Percentiles rank a stretch among this genome's conserved stretches.
These are phyloP conservation scores for Termitomyces sp. DNA, from an alignment of 768 basidiomycete genomes.

Conservation along the genomic window DNA sequence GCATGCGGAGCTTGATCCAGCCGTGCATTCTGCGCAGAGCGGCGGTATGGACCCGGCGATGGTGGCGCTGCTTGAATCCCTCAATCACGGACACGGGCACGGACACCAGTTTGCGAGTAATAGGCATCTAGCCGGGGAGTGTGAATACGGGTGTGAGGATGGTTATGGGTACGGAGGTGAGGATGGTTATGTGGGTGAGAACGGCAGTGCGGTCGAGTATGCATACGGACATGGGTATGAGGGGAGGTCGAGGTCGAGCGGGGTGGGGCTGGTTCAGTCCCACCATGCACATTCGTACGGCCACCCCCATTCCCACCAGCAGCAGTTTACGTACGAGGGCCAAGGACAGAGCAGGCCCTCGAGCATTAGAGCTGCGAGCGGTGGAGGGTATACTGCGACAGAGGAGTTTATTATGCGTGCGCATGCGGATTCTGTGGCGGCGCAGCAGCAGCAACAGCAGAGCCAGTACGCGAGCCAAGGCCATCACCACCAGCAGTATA, in stretches of 20 bases:
- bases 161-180: not conserved
- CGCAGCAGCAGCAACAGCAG: slow-evolving; percentile 9
- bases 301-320: not conserved
- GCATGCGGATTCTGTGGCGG: slow-evolving; percentile 23
- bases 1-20: not conserved
- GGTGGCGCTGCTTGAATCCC: slow-evolving; percentile 30
- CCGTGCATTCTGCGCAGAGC: not conserved
- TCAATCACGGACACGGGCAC: slow-evolving; percentile 12
- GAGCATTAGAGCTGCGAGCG: slow-evolving; percentile 22
- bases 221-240: not conserved
- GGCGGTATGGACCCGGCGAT: slow-evolving; percentile 30
- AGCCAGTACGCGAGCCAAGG: not conserved
- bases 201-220: not conserved
- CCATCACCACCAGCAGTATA: not conserved
- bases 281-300: not conserved
- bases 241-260: not conserved
- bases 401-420: slow-evolving; percentile 67
- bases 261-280: not conserved
- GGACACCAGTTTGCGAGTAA: slow-evolving; percentile 1
- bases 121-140: not conserved
- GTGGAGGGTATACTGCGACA: slow-evolving; percentile 59
- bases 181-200: not conserved
- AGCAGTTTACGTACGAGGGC: not conserved
- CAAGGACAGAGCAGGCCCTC: not conserved
- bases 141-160: not conserved